phyloP scores from a whole-genome alignment of 179 eudicot species.

The Beta corolliflora region DNA sequence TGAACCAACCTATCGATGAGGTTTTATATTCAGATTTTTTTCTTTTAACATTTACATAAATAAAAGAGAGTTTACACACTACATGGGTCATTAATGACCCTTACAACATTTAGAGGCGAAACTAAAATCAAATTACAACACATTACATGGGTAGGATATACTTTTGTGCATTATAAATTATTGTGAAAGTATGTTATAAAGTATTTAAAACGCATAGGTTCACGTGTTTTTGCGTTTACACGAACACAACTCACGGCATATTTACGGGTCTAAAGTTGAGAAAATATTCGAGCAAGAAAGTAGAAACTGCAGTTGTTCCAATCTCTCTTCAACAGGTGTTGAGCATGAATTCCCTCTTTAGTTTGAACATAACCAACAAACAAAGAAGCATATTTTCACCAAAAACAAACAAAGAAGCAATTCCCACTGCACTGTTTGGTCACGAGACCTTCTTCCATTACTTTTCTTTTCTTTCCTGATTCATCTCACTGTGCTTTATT shows the following conservation, averaged over 20 bases:
- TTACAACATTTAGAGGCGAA: too few species aligned
- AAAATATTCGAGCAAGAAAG: too few species aligned
- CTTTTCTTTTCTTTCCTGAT: neutral
- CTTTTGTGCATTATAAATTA: too few species aligned
- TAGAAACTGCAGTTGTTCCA: neutral
- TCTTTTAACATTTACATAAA: too few species aligned
- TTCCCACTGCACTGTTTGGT: conserved; percentile 30
- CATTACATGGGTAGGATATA: too few species aligned
- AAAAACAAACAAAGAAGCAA: neutral
- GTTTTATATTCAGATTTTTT: too few species aligned
- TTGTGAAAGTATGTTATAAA: too few species aligned
- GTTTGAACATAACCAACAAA: neutral
- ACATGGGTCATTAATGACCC: too few species aligned
- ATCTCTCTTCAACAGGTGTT: conserved; percentile 8
- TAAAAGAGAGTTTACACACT: too few species aligned
- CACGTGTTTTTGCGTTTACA: neutral
- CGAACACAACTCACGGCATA: neutral
- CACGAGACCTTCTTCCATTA: conserved; percentile 22
- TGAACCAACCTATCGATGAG: too few species aligned
- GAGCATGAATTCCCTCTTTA: neutral
- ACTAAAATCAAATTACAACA: too few species aligned
- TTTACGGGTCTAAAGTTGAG: neutral
- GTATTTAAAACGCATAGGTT: neutral
- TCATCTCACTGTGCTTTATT: too few species aligned
- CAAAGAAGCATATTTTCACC: neutral